Evolutionary conservation across 2,329 filamentous ascomycete genomes (phyloP).

Genomic region (Fusarium irregulare): DNA sequence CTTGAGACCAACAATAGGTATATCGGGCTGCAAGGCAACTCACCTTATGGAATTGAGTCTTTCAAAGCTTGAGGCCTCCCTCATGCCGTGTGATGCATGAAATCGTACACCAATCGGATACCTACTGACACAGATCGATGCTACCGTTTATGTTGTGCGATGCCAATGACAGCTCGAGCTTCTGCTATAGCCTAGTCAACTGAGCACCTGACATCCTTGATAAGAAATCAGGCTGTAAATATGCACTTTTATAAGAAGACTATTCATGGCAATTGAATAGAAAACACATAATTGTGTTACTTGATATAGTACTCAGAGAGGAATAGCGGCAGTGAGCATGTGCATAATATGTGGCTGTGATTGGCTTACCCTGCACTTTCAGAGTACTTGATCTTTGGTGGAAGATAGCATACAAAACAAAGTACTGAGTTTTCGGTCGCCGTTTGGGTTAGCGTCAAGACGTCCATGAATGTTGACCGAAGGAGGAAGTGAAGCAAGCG

Average conservation of each 20-base stretch:
- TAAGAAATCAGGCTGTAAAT: neutral
- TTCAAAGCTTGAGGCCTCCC: slow-evolving; percentile 31
- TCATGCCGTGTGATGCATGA: slow-evolving; percentile 33
- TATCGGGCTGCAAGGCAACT: slow-evolving; percentile 14
- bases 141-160: slow-evolving; percentile 27
- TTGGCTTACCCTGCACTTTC: slow-evolving; percentile 22
- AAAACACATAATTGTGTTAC: slow-evolving; percentile 11
- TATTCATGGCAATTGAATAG: neutral
- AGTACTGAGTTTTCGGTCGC: slow-evolving; percentile 39
- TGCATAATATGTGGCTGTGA: slow-evolving; percentile 41
- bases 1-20: neutral
- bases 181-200: slow-evolving; percentile 9
- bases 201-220: slow-evolving; percentile 10
- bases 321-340: slow-evolving; percentile 39
- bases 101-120: slow-evolving; percentile 35
- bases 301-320: slow-evolving; percentile 30
- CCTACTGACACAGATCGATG: slow-evolving; percentile 22
- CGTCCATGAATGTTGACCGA: slow-evolving; percentile 46
- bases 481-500: slow-evolving; percentile 33
- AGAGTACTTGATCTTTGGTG: slow-evolving; percentile 4
- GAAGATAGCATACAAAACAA: neutral
- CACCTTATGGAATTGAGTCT: slow-evolving; percentile 1
- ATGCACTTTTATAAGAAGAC: neutral
- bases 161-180: slow-evolving; percentile 21
- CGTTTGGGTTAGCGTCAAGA: slow-evolving; percentile 43